Evolutionary conservation across 768 basidiomycete species (phyloP), one percentile per base, ranked within the genome.

Genomic region (Mycena galopus): DNA sequence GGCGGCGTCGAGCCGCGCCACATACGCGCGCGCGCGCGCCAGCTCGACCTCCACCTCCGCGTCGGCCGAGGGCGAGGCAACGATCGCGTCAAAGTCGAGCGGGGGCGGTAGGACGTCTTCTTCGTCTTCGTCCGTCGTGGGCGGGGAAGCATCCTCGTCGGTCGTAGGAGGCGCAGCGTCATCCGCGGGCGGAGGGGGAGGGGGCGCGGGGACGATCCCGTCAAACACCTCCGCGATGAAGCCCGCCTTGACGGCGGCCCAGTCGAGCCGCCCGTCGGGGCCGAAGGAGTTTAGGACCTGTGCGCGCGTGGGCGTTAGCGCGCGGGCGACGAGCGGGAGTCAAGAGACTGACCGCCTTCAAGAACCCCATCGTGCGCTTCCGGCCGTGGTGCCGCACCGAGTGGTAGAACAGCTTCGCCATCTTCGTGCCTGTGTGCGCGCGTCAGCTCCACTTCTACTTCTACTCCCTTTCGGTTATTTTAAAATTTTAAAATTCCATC

Each of bases 331-430:
- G 42, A 47, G 19, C 44, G 39, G 30, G 25, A 56, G 29, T 33
- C 56, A 17, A 6, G 39, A 39, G 39, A 67, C 82, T 25, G 78
- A 94, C 92, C 72, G 83, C 80, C 70, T 82, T 84, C 17, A 96
- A 76, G 76, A 95, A 93, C 0, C 82, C 80, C 77, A 92, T 84
- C 0, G 96, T 91, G 69, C 85, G 86, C 55, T 87, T 88, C 4
- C 90, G 82, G 0, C 95, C 96, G 72, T 89, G 88, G 23, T 82
- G 88, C 12, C 88, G 84, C 42, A 93, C 83, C 8, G 94, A 78
- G 76, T 94, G 90, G 72, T 91, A 92, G 65, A 94, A 86, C 0
- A 96, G 77, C 67, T 88, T 86, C 0, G 95, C 94, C 88, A 96
- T 93, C 72, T 89, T 88, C 27, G 83, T 80, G 65, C 90, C 93